Conservation (phyloP, 2,329 filamentous ascomycete genomes). For the Amesomyces nigricolor region DNA sequence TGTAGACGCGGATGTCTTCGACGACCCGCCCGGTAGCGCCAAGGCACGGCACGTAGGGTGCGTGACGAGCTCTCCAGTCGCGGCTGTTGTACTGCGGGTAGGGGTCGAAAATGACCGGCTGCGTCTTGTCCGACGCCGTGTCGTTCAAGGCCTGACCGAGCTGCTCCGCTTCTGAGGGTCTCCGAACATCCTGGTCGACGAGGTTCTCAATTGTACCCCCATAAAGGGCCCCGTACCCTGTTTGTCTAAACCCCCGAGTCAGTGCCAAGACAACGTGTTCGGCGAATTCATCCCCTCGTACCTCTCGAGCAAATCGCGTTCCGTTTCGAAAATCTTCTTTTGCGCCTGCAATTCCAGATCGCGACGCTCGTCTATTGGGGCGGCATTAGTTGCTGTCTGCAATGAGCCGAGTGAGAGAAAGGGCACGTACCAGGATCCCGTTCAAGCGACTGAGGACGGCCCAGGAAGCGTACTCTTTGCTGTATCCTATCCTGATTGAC, state of each 20-base stretch:
- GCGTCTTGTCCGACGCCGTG: slow-evolving; percentile 38
- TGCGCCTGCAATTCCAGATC: slow-evolving; percentile 19
- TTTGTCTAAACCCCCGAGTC: slow-evolving; percentile 32
- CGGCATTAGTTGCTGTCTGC: slow-evolving; percentile 4
- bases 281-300: slow-evolving; percentile 23
- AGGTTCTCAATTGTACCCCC: slow-evolving; percentile 49
- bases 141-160: slow-evolving; percentile 25
- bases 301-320: slow-evolving; percentile 34
- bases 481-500: slow-evolving; percentile 8
- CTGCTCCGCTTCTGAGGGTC: slow-evolving; percentile 28
- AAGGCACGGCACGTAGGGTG: slow-evolving; percentile 57
- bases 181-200: slow-evolving; percentile 34
- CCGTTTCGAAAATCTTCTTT: slow-evolving; percentile 34
- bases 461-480: neutral
- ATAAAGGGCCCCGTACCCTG: slow-evolving; percentile 49
- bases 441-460: neutral
- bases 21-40: slow-evolving; percentile 56
- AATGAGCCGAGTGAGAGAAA: neutral
- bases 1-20: slow-evolving; percentile 60
- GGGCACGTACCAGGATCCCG: slow-evolving; percentile 15
- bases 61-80: slow-evolving; percentile 53
- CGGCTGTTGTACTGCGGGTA: slow-evolving; percentile 65
- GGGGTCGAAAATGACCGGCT: slow-evolving; percentile 58
- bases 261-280: neutral
- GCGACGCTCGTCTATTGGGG: slow-evolving; percentile 14